phyloP scores from a whole-genome alignment of 139 green algal genomes.

The Micractinium sp. region DNA sequence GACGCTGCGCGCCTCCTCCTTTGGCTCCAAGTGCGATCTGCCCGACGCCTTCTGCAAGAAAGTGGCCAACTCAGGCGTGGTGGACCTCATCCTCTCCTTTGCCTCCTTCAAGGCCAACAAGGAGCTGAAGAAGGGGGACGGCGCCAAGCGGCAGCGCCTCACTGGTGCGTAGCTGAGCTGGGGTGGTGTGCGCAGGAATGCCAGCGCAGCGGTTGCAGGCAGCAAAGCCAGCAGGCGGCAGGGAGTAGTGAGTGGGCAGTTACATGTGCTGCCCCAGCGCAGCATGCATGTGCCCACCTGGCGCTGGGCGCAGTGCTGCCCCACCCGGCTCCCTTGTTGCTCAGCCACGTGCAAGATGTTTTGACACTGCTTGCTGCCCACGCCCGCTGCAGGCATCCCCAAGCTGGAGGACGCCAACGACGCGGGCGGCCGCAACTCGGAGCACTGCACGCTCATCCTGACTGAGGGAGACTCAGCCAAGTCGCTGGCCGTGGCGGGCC shows the following conservation, averaged over 20 bases:
- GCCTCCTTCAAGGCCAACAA: slow-evolving; percentile 94
- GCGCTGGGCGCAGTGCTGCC: neutral
- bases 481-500: slow-evolving; percentile 92
- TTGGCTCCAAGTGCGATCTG: slow-evolving; percentile 96
- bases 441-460: slow-evolving; percentile 98
- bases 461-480: slow-evolving; percentile 99
- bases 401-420: slow-evolving; percentile 99
- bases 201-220: too few species aligned
- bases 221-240: too few species aligned
- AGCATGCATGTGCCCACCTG: neutral
- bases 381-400: slow-evolving; percentile 77
- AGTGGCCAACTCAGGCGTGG: slow-evolving; percentile 76
- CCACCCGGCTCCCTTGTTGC: neutral
- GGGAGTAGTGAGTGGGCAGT: too few species aligned
- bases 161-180: slow-evolving; percentile 47
- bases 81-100: slow-evolving; percentile 91
- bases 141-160: slow-evolving; percentile 85
- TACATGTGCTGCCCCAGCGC: neutral
- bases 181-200: neutral
- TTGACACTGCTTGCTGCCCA: neutral
- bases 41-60: slow-evolving; percentile 92
- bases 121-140: slow-evolving; percentile 97
- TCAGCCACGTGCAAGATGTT: neutral
- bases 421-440: slow-evolving; percentile 84
- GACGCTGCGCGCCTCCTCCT: slow-evolving; percentile 83